Evolutionary conservation across 495 filamentous ascomycete species (phyloP).

Genomic region (Amorphotheca resinae): DNA sequence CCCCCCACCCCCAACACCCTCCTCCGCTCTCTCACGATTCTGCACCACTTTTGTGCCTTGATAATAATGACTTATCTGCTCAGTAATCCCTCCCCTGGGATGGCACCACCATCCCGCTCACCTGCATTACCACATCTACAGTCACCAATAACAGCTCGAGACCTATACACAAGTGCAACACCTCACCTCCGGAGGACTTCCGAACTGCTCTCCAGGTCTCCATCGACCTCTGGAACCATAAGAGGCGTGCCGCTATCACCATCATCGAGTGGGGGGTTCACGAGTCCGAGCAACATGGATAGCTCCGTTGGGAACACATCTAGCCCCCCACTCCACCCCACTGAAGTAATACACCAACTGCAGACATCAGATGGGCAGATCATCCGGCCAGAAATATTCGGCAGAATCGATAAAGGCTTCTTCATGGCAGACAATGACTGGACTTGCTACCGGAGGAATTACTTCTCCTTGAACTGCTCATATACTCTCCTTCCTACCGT

Average conservation of each 20-base stretch:
- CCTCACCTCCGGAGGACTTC: slow-evolving; percentile 34
- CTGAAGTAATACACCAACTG: slow-evolving; percentile 44
- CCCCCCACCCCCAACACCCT: neutral
- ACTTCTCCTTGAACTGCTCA: slow-evolving; percentile 79
- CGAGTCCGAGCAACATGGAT: slow-evolving; percentile 22
- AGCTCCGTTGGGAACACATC: slow-evolving; percentile 22
- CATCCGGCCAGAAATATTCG: slow-evolving; percentile 66
- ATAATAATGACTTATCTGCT: slow-evolving; percentile 24
- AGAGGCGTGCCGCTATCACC: slow-evolving; percentile 41
- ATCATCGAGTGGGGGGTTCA: slow-evolving; percentile 32
- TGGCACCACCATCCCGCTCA: slow-evolving; percentile 42
- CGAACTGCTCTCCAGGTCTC: slow-evolving; percentile 37
- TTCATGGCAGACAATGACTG: slow-evolving; percentile 77
- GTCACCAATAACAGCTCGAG: slow-evolving; percentile 33
- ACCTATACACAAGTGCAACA: slow-evolving; percentile 35
- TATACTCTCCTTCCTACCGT: slow-evolving; percentile 51
- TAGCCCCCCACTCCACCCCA: slow-evolving; percentile 46
- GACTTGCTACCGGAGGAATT: slow-evolving; percentile 95
- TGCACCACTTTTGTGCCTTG: slow-evolving; percentile 2
- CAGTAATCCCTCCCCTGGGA: slow-evolving; percentile 37
- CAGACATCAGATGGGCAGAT: slow-evolving; percentile 42
- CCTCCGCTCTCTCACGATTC: neutral
- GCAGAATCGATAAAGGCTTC: slow-evolving; percentile 86
- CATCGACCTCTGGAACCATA: slow-evolving; percentile 29
- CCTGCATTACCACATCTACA: slow-evolving; percentile 35